Evolutionary conservation across 495 filamentous ascomycete species (phyloP), one percentile per base, ranked within the genome.

Genomic region (Podospora conica): DNA sequence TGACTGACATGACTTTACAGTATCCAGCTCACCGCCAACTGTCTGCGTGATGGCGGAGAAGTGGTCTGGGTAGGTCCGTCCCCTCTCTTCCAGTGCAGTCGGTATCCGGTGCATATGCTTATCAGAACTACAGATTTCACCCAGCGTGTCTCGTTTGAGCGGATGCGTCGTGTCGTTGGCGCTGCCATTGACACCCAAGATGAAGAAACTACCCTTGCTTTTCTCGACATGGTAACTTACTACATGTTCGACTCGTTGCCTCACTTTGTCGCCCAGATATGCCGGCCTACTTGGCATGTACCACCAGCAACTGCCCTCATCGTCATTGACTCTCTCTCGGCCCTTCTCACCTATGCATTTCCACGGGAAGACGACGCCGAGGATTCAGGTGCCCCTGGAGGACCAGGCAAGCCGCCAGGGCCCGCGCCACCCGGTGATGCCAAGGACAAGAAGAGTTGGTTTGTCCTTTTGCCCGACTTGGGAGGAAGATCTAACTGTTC

Each of bases 1-100:
- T 63, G 29, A 10, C 61, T 63, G 29, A 53, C 20, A 60, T 70
- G 59, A 66, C 60, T 25, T 18, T 15, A 11, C 67, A 94, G 90
- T 29, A 80, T 94, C 69, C 92, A 88, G 73, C 78, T 88, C 29
- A 81, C 87, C 53, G 83, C 84, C n/a, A 85, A 83, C 71, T 85
- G 86, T 61, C 78, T 96, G 21, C 69, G 77, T 53, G 81, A 81
- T 58, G 87, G 89, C 40, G 75, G 83, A 21, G 79, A 82, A 55
- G 92, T 96, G 10, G 82, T 93, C 28, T 97, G 93, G 93, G 87
- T 96, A 78, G 92, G 92, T 95, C 78, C 74, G 87, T 83, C 71
- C 57, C 65, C 55, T 22, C 28, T 64, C 55, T 68, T 31, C 20
- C 60, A 63, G 7, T 31, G 66, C 21, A 4, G 24, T n/a, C n/a